phyloP scores from a whole-genome alignment of 2,329 filamentous ascomycete species.

The Bimuria novae-zelandiae region DNA sequence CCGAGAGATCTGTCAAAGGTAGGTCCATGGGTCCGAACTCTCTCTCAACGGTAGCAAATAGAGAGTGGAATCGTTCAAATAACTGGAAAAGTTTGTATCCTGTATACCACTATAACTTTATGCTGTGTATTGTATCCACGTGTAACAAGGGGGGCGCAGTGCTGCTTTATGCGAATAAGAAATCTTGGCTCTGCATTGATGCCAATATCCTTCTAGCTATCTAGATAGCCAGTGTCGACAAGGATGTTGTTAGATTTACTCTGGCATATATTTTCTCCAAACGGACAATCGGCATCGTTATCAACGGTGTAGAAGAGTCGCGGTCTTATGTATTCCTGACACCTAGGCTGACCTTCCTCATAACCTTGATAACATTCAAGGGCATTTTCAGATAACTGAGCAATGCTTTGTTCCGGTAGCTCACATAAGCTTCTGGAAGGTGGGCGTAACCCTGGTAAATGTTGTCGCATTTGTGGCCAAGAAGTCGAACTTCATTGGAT shows the following conservation, averaged over 20 bases:
- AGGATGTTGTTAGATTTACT: slow-evolving; percentile 11
- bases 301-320: slow-evolving; percentile 6
- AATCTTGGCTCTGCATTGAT: slow-evolving; percentile 20
- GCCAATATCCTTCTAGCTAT: slow-evolving; percentile 26
- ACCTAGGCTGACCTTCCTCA: background rate
- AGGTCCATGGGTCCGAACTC: background rate
- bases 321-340: slow-evolving; percentile 7
- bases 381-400: slow-evolving; percentile 15
- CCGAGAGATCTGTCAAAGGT: background rate
- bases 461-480: slow-evolving; percentile 31
- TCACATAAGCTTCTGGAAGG: background rate
- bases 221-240: slow-evolving; percentile 22
- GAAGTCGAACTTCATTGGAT: slow-evolving; percentile 39
- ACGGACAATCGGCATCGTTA: slow-evolving; percentile 17
- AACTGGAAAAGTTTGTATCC: background rate
- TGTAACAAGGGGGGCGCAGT: slow-evolving; percentile 16
- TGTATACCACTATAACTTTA: background rate
- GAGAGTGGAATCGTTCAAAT: background rate
- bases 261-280: slow-evolving; percentile 13
- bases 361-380: slow-evolving; percentile 15
- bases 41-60: background rate
- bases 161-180: background rate
- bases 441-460: background rate
- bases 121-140: slow-evolving; percentile 9
- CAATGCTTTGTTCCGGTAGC: background rate